Evolutionary conservation across 352 stramenopile genomes (phyloP), one percentile per base, ranked within the genome.

Genomic region (Phytophthora rubi): DNA sequence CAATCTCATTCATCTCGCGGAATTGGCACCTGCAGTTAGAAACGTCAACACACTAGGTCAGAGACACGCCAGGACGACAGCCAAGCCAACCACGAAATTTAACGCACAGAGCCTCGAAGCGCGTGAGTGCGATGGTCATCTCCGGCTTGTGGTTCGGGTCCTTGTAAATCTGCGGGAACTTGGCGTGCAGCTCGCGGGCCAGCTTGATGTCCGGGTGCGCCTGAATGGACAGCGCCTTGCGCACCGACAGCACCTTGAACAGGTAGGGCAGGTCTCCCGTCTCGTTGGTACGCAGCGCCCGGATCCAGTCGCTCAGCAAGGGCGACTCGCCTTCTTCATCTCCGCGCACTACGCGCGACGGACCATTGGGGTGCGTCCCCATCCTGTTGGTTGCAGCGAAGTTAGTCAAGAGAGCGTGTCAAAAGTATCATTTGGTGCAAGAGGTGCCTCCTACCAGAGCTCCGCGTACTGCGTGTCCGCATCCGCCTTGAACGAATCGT

Each of bases 111-210:
- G 97, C 98, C 78, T 99, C 95, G 62, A 99, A 99, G 35, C 74
- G 85, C 54, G 95, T 99, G 42, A 99, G 76, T 1, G 98, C 98
- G 70, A 99, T 98, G 13, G 97, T 95, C 95, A 99, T 99, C 77
- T 99, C 98, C 1, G 98, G 98, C 77, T 99, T 99, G 85, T 99
- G 98, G 77, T 99, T 99, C 18, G 91, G 59, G 71, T 99, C 98
- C 65, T 98, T 98, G 83, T 99, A 99, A 9, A 97, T 80, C 6
- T 95, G 62, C 6, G 98, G 98, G 64, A 96, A 94, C 12, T 87
- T 89, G 7, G 71, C 75, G 53, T 97, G 91, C 53, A 98, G 69
- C 49, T 91, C 68, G 6, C 86, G 76, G 10, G 93, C 93, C n/a
- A 97, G 70, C 18, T 74, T 72, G 42, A 87, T 85, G 61, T 98